A percentile compares a stretch with the other conserved stretches of the same genome.
Conservation (phyloP, 441 rosid species). For the Omphalea diandra region DNA sequence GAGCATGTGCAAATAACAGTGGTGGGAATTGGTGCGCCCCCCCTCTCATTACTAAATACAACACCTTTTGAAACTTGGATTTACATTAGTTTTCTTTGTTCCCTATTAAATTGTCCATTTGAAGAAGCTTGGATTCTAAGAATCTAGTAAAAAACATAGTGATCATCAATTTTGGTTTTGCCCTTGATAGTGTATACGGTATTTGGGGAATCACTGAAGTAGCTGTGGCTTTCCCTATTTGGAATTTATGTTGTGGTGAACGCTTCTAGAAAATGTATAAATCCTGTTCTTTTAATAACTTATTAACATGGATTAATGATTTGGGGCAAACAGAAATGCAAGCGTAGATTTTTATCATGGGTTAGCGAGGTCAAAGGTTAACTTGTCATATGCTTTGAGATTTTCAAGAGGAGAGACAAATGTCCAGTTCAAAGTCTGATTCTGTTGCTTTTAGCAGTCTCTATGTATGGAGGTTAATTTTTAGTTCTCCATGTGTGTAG, state of each 20-base stretch:
- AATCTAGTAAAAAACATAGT: neutral
- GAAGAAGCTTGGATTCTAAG: neutral
- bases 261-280: neutral
- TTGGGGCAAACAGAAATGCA: neutral
- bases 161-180: neutral
- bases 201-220: neutral
- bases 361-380: neutral
- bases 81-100: neutral
- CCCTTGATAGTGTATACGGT: neutral
- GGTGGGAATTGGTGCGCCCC: neutral
- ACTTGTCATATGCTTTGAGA: neutral
- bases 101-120: neutral
- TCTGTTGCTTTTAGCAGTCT: slow-evolving; percentile 2
- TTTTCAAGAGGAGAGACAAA: neutral
- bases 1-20: no score
- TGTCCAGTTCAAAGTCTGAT: neutral
- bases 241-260: neutral
- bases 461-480: no score
- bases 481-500: neutral
- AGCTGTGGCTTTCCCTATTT: neutral
- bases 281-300: no score
- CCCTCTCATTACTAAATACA: neutral
- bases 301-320: no score
- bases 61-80: neutral
- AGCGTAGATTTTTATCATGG: neutral